Evolutionary conservation across 2,329 filamentous ascomycete species (phyloP), one percentile per base, ranked within the genome.

Genomic region (Colletotrichum horii): DNA sequence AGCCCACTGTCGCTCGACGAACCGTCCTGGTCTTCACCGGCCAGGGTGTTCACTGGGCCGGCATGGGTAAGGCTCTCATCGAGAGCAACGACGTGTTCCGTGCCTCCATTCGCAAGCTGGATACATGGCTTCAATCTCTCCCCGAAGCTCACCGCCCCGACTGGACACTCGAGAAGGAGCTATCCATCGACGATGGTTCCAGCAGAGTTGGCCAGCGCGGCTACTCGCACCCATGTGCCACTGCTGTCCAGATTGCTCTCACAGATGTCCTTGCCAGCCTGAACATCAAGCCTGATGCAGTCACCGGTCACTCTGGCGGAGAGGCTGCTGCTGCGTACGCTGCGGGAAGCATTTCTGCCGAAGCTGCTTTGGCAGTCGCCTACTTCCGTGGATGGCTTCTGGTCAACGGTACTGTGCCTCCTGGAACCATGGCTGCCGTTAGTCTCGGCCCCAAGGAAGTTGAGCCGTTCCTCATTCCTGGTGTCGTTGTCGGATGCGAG

Each of bases 321-420:
- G 87, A 88, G 74, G 86, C 88, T 38, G 86, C 83, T 0, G 87
- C 86, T 2, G 86, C 87, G 0, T 88, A 88, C 62, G 84, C 85
- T 1, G 80, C 83, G 0, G 85, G 86, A 1, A 74, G 78, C 2
- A 73, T 88, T 6, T 80, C 83, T 0, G 78, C 81, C 1, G 74
- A 80, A 19, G 82, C 83, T 6, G 86, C 87, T 9, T 84, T 87
- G 65, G 79, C 79, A 4, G 78, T 83, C 0, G 85, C 86, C 0
- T 88, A 84, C 72, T 83, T 84, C 61, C 83, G 87, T 12, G 87
- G 87, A 2, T 66, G 78, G 8, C 34, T 75, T 2, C 28, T 75
- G 60, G 14, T 83, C 83, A 73, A 73, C 2, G 70, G 73, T 22
- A 60, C 16, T 81, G 15, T 75, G 4, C 72, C 72, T 4, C 68